These are phyloP conservation scores for Fusarium napiforme DNA, from an alignment of 2,329 filamentous ascomycete genomes.

Conservation along the genomic window DNA sequence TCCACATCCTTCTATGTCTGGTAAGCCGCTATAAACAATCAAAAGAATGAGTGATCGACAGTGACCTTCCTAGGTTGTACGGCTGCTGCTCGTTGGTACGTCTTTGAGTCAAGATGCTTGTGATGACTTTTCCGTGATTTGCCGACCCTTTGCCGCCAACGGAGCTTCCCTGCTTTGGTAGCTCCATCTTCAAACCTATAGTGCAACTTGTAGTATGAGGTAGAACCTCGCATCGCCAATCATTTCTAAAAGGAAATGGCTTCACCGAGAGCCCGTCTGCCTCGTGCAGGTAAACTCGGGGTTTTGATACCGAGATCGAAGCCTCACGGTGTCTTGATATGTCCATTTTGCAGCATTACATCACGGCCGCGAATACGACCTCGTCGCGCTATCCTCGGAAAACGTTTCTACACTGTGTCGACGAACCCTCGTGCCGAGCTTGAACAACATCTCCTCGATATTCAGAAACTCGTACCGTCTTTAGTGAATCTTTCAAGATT, in stretches of 20 bases:
- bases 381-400: conserved; percentile 39
- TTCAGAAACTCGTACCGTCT: conserved; percentile 70
- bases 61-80: conserved; percentile 9
- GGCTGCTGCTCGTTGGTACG: conserved; percentile 12
- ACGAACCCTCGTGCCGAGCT: conserved; percentile 62
- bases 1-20: not conserved
- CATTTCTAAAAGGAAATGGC: conserved; percentile 44
- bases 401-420: conserved; percentile 42
- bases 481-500: conserved; percentile 76
- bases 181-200: conserved; percentile 25
- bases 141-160: conserved; percentile 41
- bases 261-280: conserved; percentile 46
- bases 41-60: conserved; percentile 22
- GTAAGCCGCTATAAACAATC: not conserved
- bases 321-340: conserved; percentile 36
- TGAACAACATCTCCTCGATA: conserved; percentile 65
- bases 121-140: conserved; percentile 41
- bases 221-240: conserved; percentile 33
- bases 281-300: conserved; percentile 44
- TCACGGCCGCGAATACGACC: conserved; percentile 39
- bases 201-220: not conserved
- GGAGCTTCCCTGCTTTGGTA: conserved; percentile 35
- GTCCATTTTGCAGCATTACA: conserved; percentile 48
- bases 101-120: conserved; percentile 11
- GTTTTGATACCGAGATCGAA: conserved; percentile 37